Percentiles rank a stretch among this genome's conserved stretches.
These are phyloP conservation scores for Saksenaea vasiformis DNA, from an alignment of 371 early-diverging fungal genomes.

Conservation along the genomic window DNA sequence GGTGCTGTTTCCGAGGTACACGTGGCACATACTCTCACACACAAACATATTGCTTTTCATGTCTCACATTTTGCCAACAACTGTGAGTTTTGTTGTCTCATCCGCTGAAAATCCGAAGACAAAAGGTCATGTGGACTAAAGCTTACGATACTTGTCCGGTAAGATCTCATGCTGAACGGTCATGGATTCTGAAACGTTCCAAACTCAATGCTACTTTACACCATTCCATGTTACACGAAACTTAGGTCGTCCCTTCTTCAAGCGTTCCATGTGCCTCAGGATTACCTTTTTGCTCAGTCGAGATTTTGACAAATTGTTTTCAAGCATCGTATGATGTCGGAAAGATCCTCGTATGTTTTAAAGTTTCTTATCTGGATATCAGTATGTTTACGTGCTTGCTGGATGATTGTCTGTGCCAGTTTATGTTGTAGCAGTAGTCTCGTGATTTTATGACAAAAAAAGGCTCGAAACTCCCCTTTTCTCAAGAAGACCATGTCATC, in stretches of 20 bases:
- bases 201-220: neutral
- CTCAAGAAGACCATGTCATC: too few relatives aligned
- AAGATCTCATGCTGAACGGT: neutral
- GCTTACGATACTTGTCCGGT: too few relatives aligned
- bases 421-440: too few relatives aligned
- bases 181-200: neutral
- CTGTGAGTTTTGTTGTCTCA: too few relatives aligned
- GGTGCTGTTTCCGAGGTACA: neutral
- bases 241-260: neutral
- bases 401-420: too few relatives aligned
- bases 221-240: neutral
- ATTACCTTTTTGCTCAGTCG: neutral
- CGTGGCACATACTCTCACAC: slow-evolving; percentile 2
- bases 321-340: neutral
- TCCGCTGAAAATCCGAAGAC: neutral
- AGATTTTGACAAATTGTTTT: neutral
- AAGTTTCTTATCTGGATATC: neutral
- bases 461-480: too few relatives aligned
- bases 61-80: too few relatives aligned
- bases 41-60: neutral
- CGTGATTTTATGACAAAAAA: too few relatives aligned
- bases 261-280: neutral
- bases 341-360: neutral
- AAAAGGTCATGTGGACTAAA: too few relatives aligned
- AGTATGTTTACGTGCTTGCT: neutral